A percentile compares a stretch with the other conserved stretches of the same genome.
These are phyloP conservation scores for Pseudocercospora pini-densiflorae DNA, from an alignment of 2,329 filamentous ascomycete genomes.

Conservation along the genomic window DNA sequence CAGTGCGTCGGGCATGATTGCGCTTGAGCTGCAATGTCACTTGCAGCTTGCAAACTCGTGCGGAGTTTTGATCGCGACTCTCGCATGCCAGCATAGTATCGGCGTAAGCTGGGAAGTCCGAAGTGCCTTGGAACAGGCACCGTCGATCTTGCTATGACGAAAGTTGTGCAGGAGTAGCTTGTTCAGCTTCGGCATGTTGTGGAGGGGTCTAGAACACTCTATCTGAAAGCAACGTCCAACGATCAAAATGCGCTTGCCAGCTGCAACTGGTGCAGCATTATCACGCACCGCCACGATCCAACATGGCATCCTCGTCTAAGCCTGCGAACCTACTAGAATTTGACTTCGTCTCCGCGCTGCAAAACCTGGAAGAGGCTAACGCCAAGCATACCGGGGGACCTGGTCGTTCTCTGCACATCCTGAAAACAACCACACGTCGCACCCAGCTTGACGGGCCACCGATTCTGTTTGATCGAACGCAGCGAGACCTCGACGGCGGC, in stretches of 20 bases:
- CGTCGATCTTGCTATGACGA: neutral
- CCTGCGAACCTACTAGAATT: constrained; percentile 1
- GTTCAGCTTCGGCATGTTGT: neutral
- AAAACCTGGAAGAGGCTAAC: neutral
- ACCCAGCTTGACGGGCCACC: constrained; percentile 4
- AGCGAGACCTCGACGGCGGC: constrained; percentile 44
- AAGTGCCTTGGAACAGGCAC: neutral
- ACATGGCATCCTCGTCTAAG: neutral
- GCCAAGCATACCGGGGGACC: neutral
- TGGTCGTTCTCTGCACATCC: neutral
- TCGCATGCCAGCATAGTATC: neutral
- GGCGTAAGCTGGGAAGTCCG: neutral
- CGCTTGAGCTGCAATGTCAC: neutral
- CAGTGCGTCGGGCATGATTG: neutral
- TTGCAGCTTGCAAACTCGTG: neutral
- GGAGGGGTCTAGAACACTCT: neutral
- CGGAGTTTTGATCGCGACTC: neutral
- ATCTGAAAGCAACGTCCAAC: neutral
- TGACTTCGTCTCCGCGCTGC: neutral
- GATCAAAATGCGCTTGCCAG: neutral
- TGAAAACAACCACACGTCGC: constrained; percentile 7
- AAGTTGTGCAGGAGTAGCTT: neutral
- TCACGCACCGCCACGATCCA: neutral
- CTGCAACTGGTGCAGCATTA: neutral
- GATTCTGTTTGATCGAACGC: constrained; percentile 10